A percentile compares a stretch with the other conserved stretches of the same genome.
These are phyloP conservation scores for Solidago caesia DNA, from an alignment of 129 eudicot species.

Conservation along the genomic window DNA sequence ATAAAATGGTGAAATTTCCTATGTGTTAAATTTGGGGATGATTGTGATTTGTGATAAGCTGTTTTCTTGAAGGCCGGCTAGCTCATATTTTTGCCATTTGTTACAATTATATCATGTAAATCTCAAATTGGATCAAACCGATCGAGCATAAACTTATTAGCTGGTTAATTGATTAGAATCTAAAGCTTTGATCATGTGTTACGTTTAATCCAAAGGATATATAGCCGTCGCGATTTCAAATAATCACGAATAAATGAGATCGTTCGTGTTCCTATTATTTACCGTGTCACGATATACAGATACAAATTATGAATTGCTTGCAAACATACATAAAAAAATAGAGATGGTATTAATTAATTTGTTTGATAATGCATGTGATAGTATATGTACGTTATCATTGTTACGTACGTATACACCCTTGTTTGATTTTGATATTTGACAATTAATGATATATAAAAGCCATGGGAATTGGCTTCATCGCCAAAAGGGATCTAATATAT, in stretches of 20 bases:
- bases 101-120: background rate
- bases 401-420: background rate
- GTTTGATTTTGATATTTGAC: conserved; percentile 17
- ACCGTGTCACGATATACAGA: background rate
- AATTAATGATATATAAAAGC: background rate
- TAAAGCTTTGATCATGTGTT: background rate
- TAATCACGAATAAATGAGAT: background rate
- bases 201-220: background rate
- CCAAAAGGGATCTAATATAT: conserved; percentile 9
- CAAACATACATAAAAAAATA: too few relatives aligned
- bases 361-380: background rate
- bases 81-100: conserved; percentile 30
- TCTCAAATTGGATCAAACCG: background rate
- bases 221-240: background rate
- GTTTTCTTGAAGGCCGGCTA: conserved; percentile 33
- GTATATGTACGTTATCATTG: background rate
- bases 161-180: background rate
- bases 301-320: too few relatives aligned
- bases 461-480: conserved; percentile 24
- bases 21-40: conserved; percentile 30
- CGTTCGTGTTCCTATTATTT: background rate
- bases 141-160: background rate
- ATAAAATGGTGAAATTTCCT: conserved; percentile 31
- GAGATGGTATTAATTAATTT: too few relatives aligned
- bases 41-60: conserved; percentile 23